phyloP scores from a whole-genome alignment of 768 basidiomycete species.

The Pisolithus sp. region DNA sequence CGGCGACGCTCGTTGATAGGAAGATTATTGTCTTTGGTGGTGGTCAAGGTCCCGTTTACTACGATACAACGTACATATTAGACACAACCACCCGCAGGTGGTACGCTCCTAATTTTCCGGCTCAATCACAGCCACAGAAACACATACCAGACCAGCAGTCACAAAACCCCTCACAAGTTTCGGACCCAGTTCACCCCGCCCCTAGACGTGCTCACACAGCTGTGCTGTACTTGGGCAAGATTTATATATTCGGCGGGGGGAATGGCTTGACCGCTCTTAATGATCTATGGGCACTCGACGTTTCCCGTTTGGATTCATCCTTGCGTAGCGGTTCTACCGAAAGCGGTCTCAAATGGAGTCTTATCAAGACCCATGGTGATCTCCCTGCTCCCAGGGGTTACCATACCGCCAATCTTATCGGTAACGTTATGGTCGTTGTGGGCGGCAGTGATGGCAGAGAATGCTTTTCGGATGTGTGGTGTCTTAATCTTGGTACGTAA shows the following conservation, averaged over 20 bases:
- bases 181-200: conserved; percentile 35
- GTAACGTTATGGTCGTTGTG: conserved; percentile 78
- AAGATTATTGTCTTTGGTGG: conserved; percentile 84
- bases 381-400: conserved; percentile 72
- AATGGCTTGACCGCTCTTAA: conserved; percentile 87
- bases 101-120: conserved; percentile 40
- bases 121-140: conserved; percentile 3
- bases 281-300: conserved; percentile 85
- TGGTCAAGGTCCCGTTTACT: conserved; percentile 77
- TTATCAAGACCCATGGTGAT: conserved; percentile 49
- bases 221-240: conserved; percentile 59
- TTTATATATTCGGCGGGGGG: conserved; percentile 92
- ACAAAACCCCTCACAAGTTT: conserved; percentile 5
- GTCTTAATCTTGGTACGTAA: conserved; percentile 74
- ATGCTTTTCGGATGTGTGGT: conserved; percentile 85
- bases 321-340: conserved; percentile 7
- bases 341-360: conserved; percentile 47
- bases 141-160: conserved; percentile 1
- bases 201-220: conserved; percentile 86
- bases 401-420: conserved; percentile 84
- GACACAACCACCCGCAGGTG: conserved; percentile 72
- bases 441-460: conserved; percentile 90
- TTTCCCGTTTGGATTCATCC: conserved; percentile 35
- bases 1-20: conserved; percentile 74
- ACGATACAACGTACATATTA: conserved; percentile 75